These are phyloP conservation scores for Anisodus tanguticus DNA, from an alignment of 257 asterid genomes.

Conservation along the genomic window DNA sequence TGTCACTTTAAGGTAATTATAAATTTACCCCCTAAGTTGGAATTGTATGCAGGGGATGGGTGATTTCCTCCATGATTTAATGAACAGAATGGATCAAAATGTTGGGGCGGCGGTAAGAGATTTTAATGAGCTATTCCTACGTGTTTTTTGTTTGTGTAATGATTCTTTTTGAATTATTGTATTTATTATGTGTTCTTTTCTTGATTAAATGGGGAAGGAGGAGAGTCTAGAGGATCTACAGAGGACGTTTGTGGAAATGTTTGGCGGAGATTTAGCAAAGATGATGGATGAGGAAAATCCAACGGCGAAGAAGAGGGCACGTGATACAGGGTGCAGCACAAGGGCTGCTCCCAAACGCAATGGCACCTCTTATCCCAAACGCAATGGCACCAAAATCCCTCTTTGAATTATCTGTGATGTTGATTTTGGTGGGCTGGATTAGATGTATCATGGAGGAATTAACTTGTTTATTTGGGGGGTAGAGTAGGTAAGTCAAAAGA, in stretches of 20 bases:
- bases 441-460: neutral
- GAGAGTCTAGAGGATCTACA: constrained; percentile 91
- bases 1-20: neutral
- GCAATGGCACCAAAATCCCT: constrained; percentile 29
- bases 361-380: constrained; percentile 40
- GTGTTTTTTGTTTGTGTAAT: neutral
- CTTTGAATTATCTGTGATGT: neutral
- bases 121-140: neutral
- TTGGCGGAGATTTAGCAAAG: constrained; percentile 74
- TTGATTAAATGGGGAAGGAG: constrained; percentile 45
- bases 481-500: constrained; percentile 17
- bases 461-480: constrained; percentile 4
- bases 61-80: constrained; percentile 78
- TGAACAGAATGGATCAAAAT: constrained; percentile 77
- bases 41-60: constrained; percentile 72
- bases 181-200: neutral
- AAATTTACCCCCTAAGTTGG: neutral
- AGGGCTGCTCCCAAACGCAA: constrained; percentile 45
- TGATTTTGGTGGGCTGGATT: neutral
- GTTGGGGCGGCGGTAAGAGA: constrained; percentile 60
- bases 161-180: neutral
- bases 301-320: constrained; percentile 50
- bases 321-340: constrained; percentile 51
- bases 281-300: constrained; percentile 52
- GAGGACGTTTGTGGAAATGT: constrained; percentile 79